Evolutionary conservation across 352 stramenopile genomes (phyloP), one percentile per base, ranked within the genome.

Genomic region (Globisporangium alternatum): DNA sequence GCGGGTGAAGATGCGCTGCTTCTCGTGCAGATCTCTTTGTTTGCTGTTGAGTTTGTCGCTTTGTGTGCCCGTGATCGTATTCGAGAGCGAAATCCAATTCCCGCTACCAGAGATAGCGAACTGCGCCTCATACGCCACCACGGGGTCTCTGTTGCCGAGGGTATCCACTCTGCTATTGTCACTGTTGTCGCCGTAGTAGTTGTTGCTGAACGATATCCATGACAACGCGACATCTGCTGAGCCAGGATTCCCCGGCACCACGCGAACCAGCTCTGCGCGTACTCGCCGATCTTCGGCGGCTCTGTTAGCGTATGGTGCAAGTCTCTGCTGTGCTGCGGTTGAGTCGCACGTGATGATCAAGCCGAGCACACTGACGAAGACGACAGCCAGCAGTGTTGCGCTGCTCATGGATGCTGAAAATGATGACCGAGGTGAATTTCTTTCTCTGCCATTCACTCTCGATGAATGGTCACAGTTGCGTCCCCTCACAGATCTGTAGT

Each of bases 61-160:
- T 7, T 12, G 33, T 13, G 75, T 70, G 0, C 82, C 80, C 1
- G 75, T 77, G 44, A 89, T 59, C n/a, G 57, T 47, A 25, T 64
- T 43, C 6, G 73, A 68, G 2, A 89, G 54, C 0, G 70, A 75
- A 6, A 56, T 48, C 80, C 78, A 91, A 12, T 61, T 39, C 10
- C 64, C 78, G n/a, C 68, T 70, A 3, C 80, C 80, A 1, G 78
- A 80, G 44, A 75, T 52, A 1, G 78, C 65, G 49, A 76, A 82
- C 57, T 91, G 80, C 48, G 75, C 56, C 66, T 91, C 82, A 45
- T 91, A 91, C 21, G 67, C 71, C 28, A 77, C 48, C 10, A 88
- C 74, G 7, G 68, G 41, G 31, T 80, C 72, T 31, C 62, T 28
- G 44, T 66, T 71, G 17, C 67, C 60, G 22, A 68, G 22, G 10